Evolutionary conservation across 2,329 filamentous ascomycete genomes (phyloP).

Genomic region (Didymella keratinophila): DNA sequence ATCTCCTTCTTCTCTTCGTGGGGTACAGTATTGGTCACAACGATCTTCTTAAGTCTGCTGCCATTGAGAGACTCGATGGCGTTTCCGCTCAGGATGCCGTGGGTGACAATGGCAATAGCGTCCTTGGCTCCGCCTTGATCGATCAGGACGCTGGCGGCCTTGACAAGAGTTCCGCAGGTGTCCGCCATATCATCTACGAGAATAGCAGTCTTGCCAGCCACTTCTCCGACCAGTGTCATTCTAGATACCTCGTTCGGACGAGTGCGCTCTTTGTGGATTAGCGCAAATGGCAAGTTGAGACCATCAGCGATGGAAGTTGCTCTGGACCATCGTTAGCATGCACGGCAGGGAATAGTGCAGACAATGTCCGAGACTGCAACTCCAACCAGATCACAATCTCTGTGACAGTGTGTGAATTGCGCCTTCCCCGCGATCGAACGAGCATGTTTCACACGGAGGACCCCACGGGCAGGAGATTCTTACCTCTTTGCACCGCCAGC

Average conservation of each 20-base stretch:
- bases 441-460: constrained; percentile 3
- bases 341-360: constrained; percentile 2
- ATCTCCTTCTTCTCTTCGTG: constrained; percentile 79
- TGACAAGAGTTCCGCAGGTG: constrained; percentile 86
- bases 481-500: constrained; percentile 91
- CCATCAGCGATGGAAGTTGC: constrained; percentile 93
- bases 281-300: constrained; percentile 86
- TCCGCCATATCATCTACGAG: constrained; percentile 98
- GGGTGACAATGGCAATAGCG: constrained; percentile 94
- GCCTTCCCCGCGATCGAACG: neutral
- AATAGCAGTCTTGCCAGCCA: constrained; percentile 89
- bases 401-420: neutral
- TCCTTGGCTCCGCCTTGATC: constrained; percentile 80
- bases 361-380: neutral
- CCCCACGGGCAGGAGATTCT: constrained; percentile 25
- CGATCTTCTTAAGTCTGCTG: constrained; percentile 77
- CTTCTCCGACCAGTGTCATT: constrained; percentile 96
- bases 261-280: constrained; percentile 96
- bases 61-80: constrained; percentile 86
- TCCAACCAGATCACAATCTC: neutral
- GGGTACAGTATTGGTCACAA: constrained; percentile 90
- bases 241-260: constrained; percentile 89
- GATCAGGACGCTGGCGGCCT: constrained; percentile 89
- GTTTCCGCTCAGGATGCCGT: constrained; percentile 87
- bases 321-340: constrained; percentile 51